Percentiles rank a stretch among this genome's conserved stretches.
Conservation (phyloP, 225 moss, liverwort and hornwort genomes). For the Marchantia polymorpha region DNA sequence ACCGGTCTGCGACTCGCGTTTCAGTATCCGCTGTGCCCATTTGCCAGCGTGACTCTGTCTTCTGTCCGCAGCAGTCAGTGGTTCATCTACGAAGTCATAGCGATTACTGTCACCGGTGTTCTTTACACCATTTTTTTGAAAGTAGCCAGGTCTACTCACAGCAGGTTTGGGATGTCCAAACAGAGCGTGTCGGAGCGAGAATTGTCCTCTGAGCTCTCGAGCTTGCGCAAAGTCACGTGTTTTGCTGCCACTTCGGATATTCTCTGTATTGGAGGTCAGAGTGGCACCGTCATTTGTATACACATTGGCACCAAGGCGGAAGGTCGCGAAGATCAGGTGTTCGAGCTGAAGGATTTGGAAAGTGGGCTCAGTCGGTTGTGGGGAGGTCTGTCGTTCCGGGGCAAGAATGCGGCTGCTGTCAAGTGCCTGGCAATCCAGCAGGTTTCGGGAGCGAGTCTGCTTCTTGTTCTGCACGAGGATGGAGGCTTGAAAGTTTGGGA, state of each 20-base stretch:
- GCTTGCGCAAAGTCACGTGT: conserved; percentile 39
- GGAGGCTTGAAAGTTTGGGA: conserved; percentile 84
- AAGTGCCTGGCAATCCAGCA: conserved; percentile 56
- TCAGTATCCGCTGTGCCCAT: conserved; percentile 38
- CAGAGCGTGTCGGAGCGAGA: conserved; percentile 31
- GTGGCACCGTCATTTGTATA: conserved; percentile 41
- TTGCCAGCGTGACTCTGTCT: conserved; percentile 33
- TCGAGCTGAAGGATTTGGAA: conserved; percentile 80
- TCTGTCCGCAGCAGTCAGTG: conserved; percentile 23
- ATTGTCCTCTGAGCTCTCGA: conserved; percentile 27
- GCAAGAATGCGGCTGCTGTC: conserved; percentile 66
- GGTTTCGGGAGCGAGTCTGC: conserved; percentile 53
- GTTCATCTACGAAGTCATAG: conserved; percentile 32
- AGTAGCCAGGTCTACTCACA: conserved; percentile 24
- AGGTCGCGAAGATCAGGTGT: conserved; percentile 39
- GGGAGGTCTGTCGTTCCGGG: conserved; percentile 76
- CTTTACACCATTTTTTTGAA: conserved; percentile 33
- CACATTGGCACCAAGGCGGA: conserved; percentile 25
- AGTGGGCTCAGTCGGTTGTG: conserved; percentile 88
- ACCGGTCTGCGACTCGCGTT: conserved; percentile 43
- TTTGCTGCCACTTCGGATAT: conserved; percentile 39
- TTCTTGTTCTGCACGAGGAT: conserved; percentile 83
- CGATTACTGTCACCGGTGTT: conserved; percentile 36
- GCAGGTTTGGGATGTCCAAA: conserved; percentile 33
- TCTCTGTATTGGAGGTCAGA: conserved; percentile 44